A percentile compares a stretch with the other conserved stretches of the same genome.
Evolutionary conservation across 306 rosid species (phyloP).

Genomic region (Alnus glutinosa): DNA sequence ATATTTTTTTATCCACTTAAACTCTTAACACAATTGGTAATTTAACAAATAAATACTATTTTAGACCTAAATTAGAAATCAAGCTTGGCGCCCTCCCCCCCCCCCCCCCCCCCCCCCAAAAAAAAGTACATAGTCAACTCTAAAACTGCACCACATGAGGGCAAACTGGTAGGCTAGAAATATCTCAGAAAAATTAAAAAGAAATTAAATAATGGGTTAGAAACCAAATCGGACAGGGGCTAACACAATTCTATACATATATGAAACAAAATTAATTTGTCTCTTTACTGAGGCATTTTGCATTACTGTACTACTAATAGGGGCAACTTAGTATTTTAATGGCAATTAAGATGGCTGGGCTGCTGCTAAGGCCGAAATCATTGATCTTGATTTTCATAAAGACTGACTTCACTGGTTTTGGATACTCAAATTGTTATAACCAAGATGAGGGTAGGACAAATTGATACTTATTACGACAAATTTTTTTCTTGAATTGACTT

Average conservation of each 20-base stretch:
- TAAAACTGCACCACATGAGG: too few species aligned
- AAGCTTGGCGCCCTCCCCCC: too few species aligned
- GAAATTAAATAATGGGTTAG: not conserved
- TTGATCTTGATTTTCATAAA: not conserved
- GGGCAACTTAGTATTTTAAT: not conserved
- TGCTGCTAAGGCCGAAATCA: not conserved
- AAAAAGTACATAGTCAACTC: too few species aligned
- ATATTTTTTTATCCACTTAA: too few species aligned
- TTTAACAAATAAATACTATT: too few species aligned
- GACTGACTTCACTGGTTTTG: not conserved
- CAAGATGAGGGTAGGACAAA: not conserved
- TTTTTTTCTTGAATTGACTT: not conserved
- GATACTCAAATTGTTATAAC: not conserved
- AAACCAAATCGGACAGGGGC: not conserved
- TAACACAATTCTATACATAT: not conserved
- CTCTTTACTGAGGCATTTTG: not conserved
- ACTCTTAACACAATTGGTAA: too few species aligned
- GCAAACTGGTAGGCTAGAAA: too few species aligned
- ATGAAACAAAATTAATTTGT: not conserved
- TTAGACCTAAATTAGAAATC: too few species aligned
- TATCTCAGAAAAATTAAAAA: too few species aligned
- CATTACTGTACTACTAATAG: not conserved
- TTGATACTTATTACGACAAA: constrained; percentile 4
- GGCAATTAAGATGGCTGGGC: not conserved
- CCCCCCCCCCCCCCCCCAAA: too few species aligned